phyloP scores from a whole-genome alignment of 2,329 filamentous ascomycete species.

The Sphaerulina musiva region DNA sequence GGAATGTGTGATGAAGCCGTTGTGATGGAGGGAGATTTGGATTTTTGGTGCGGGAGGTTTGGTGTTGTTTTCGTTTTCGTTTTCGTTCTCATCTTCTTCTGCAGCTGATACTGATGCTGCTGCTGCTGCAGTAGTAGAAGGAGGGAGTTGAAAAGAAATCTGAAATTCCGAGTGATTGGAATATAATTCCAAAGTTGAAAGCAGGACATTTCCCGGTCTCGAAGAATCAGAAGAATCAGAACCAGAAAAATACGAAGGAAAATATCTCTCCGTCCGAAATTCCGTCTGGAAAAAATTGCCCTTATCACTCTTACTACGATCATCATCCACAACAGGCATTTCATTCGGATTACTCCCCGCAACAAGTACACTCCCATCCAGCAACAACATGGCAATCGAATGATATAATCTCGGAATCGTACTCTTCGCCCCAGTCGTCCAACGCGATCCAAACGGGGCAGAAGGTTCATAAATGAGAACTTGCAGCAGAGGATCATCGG shows the following conservation, averaged over 20 bases:
- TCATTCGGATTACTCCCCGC: slow-evolving; percentile 56
- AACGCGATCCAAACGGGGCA: slow-evolving; percentile 46
- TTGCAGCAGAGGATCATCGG: slow-evolving; percentile 47
- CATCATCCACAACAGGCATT: slow-evolving; percentile 45
- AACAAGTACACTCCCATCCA: slow-evolving; percentile 55
- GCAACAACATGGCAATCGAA: slow-evolving; percentile 52
- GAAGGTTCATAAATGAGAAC: slow-evolving; percentile 53
- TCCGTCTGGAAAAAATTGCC: slow-evolving; percentile 49
- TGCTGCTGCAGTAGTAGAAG: slow-evolving; percentile 8
- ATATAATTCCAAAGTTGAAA: slow-evolving; percentile 42
- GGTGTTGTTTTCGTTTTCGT: too few species aligned
- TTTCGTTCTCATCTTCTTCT: slow-evolving; percentile 22
- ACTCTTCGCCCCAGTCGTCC: slow-evolving; percentile 40
- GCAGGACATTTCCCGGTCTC: slow-evolving; percentile 38
- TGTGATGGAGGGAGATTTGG: slow-evolving; percentile 51
- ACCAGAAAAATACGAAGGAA: slow-evolving; percentile 50
- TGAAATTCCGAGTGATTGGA: slow-evolving; percentile 43
- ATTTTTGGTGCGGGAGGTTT: slow-evolving; percentile 15
- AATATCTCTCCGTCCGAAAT: slow-evolving; percentile 57
- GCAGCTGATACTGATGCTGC: too few species aligned
- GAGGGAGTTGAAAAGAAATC: slow-evolving; percentile 44
- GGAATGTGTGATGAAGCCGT: slow-evolving; percentile 55
- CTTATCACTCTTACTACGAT: slow-evolving; percentile 29
- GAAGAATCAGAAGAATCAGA: too few species aligned
- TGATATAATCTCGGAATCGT: slow-evolving; percentile 51